A percentile compares a stretch with the other conserved stretches of the same genome.
Conservation (phyloP, 176 grass and related monocot species). For the Carex pumila region DNA sequence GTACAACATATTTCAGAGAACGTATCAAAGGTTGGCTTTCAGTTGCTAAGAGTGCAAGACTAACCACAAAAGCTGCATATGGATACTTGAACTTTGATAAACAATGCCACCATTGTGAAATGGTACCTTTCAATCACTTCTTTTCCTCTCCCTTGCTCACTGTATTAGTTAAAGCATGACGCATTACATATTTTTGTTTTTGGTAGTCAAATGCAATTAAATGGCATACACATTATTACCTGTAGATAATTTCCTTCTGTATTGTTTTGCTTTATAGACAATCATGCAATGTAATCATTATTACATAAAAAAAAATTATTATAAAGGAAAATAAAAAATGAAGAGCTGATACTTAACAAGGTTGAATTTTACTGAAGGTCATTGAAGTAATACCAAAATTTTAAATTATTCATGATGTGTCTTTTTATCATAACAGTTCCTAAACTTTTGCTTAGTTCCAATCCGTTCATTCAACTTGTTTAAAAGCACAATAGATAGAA, state of each 20-base stretch:
- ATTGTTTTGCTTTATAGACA: not conserved
- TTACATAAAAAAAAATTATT: not conserved
- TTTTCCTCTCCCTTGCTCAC: not conserved
- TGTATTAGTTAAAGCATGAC: not conserved
- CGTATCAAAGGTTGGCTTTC: conserved; percentile 82
- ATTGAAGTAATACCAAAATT: not conserved
- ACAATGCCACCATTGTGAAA: conserved; percentile 93
- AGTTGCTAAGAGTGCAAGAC: conserved; percentile 66
- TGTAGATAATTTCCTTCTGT: not conserved
- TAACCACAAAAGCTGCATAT: conserved; percentile 88
- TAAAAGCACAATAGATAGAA: not conserved
- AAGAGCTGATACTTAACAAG: not conserved
- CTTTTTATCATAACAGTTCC: not conserved
- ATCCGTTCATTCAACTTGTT: not conserved
- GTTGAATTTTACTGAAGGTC: not conserved
- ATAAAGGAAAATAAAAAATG: not conserved
- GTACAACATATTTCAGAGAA: conserved; percentile 33
- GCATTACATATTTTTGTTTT: not conserved
- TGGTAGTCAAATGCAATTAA: not conserved
- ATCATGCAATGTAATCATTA: not conserved
- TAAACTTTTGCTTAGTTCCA: not conserved
- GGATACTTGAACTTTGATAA: conserved; percentile 78
- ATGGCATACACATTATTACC: not conserved
- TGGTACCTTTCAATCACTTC: conserved; percentile 29
- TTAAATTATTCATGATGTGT: not conserved